These are phyloP conservation scores for Aspergillus transmontanensis DNA, from an alignment of 2,329 filamentous ascomycete genomes.

Conservation along the genomic window DNA sequence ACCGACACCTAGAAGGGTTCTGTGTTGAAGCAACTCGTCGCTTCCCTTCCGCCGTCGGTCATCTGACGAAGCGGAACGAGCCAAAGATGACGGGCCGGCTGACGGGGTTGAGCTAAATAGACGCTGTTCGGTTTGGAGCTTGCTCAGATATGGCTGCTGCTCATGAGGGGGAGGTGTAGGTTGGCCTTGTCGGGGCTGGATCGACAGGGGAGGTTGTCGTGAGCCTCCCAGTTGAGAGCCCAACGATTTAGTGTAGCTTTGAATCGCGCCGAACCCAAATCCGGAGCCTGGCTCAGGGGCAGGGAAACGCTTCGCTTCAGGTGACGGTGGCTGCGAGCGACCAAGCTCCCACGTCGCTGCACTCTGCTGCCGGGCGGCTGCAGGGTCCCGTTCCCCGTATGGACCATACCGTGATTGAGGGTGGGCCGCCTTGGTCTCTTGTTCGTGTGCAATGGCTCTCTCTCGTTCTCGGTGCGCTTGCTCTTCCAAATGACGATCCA, in stretches of 20 bases:
- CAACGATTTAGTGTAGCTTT: constrained; percentile 45
- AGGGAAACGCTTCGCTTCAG: constrained; percentile 40
- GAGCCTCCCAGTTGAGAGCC: constrained; percentile 41
- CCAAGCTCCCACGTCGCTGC: constrained; percentile 39
- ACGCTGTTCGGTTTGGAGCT: constrained; percentile 35
- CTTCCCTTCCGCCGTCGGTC: constrained; percentile 49
- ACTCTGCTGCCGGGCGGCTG: constrained; percentile 28
- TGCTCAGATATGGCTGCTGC: constrained; percentile 35
- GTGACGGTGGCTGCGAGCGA: constrained; percentile 42
- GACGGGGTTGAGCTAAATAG: constrained; percentile 39
- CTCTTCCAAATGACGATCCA: constrained; percentile 40
- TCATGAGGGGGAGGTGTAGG: constrained; percentile 37
- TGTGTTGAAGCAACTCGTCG: constrained; percentile 62
- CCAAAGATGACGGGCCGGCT: constrained; percentile 29
- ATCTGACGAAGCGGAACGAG: constrained; percentile 32
- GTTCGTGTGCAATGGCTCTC: constrained; percentile 30
- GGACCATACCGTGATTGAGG: constrained; percentile 33
- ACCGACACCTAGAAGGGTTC: constrained; percentile 72
- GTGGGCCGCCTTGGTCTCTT: constrained; percentile 32
- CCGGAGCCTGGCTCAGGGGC: constrained; percentile 32
- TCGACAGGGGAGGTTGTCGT: constrained; percentile 34
- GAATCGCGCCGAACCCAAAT: constrained; percentile 45
- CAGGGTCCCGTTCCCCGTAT: constrained; percentile 37
- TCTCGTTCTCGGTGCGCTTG: constrained; percentile 38
- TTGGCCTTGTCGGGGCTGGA: constrained; percentile 38